Evolutionary conservation across 371 early-diverging fungal species (phyloP).

Genomic region (Dipsacomyces acuminosporus): DNA sequence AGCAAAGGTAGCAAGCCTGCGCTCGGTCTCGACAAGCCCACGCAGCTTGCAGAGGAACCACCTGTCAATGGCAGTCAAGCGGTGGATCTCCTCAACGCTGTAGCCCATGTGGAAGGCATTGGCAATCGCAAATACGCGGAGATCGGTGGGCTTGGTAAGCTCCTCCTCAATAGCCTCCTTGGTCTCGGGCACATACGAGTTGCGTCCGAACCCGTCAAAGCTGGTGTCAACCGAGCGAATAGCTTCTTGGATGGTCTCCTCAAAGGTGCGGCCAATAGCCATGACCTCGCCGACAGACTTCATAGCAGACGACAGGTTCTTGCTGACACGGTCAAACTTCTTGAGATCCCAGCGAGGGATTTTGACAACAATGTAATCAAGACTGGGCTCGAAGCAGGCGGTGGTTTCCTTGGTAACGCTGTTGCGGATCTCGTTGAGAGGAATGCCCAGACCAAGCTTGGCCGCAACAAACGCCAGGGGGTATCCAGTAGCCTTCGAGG

Average conservation of each 20-base stretch:
- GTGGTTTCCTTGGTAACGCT: slow-evolving; percentile 89
- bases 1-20: slow-evolving; percentile 35
- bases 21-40: slow-evolving; percentile 45
- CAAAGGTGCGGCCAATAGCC: slow-evolving; percentile 92
- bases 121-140: slow-evolving; percentile 88
- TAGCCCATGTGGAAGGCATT: slow-evolving; percentile 79
- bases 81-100: slow-evolving; percentile 78
- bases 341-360: slow-evolving; percentile 96
- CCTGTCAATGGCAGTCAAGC: slow-evolving; percentile 84
- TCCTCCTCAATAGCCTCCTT: slow-evolving; percentile 81
- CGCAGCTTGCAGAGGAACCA: slow-evolving; percentile 90
- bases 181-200: slow-evolving; percentile 55
- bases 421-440: slow-evolving; percentile 86
- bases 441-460: slow-evolving; percentile 86
- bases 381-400: slow-evolving; percentile 92
- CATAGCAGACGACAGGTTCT: slow-evolving; percentile 84
- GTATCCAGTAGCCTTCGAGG: slow-evolving; percentile 96
- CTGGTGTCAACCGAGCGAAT: slow-evolving; percentile 88
- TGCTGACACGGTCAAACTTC: slow-evolving; percentile 88
- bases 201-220: slow-evolving; percentile 74
- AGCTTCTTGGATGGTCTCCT: slow-evolving; percentile 94
- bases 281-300: slow-evolving; percentile 96
- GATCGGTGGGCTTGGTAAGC: slow-evolving; percentile 79
- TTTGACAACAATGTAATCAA: slow-evolving; percentile 92
- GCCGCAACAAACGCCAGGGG: slow-evolving; percentile 97